These are phyloP conservation scores for Fusarium kyushuense DNA, from an alignment of 2,329 filamentous ascomycete genomes.

Conservation along the genomic window DNA sequence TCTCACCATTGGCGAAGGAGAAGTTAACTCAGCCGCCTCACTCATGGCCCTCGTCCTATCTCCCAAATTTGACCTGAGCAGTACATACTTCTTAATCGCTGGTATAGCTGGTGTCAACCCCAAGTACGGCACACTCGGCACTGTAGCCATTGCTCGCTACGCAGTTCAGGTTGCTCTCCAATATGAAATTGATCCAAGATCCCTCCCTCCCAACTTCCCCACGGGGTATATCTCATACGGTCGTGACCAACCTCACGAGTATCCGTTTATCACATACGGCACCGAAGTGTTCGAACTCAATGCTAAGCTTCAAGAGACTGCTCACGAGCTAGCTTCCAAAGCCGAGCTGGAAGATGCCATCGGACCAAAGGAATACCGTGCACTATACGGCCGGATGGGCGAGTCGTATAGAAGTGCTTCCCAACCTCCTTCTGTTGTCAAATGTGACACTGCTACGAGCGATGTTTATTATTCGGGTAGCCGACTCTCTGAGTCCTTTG, in stretches of 20 bases:
- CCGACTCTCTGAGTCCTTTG: constrained; percentile 71
- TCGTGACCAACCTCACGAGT: constrained; percentile 64
- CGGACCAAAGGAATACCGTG: constrained; percentile 65
- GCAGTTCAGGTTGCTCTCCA: constrained; percentile 80
- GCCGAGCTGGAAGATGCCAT: constrained; percentile 66
- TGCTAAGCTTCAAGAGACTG: constrained; percentile 65
- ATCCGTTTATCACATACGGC: constrained; percentile 71
- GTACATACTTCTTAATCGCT: constrained; percentile 77
- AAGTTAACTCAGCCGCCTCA: constrained; percentile 80
- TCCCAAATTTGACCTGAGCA: constrained; percentile 70
- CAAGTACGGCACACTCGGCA: constrained; percentile 72
- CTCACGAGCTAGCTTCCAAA: constrained; percentile 62
- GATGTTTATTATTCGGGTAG: constrained; percentile 78
- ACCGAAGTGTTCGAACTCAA: constrained; percentile 78
- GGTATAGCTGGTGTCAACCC: constrained; percentile 83
- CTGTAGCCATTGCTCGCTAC: constrained; percentile 76
- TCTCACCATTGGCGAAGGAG: constrained; percentile 73
- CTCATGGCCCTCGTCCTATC: constrained; percentile 74
- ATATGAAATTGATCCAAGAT: constrained; percentile 79
- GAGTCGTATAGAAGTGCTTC: constrained; percentile 58
- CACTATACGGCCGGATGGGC: constrained; percentile 61
- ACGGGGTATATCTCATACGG: constrained; percentile 79
- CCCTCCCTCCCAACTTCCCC: constrained; percentile 72
- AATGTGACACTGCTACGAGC: constrained; percentile 76
- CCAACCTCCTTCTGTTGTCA: constrained; percentile 65